A percentile compares a stretch with the other conserved stretches of the same genome.
phyloP scores from a whole-genome alignment of 495 filamentous ascomycete genomes.

The Trichoderma erinaceum region DNA sequence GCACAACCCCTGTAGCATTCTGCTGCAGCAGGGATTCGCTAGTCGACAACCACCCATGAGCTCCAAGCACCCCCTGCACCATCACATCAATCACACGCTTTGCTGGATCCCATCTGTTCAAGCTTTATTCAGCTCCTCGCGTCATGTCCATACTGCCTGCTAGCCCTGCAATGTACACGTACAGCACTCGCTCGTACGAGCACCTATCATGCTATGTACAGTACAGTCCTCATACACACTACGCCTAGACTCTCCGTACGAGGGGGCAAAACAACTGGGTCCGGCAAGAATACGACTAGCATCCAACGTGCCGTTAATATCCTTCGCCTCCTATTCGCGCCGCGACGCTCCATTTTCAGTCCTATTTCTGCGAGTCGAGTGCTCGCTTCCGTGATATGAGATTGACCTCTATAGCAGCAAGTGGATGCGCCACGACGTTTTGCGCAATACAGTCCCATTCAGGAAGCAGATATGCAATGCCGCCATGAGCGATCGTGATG shows the following conservation, averaged over 20 bases:
- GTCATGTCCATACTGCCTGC: neutral
- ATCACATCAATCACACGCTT: slow-evolving; percentile 13
- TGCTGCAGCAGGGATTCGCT: neutral
- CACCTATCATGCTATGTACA: too few relatives aligned
- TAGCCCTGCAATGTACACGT: neutral
- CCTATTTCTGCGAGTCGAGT: neutral
- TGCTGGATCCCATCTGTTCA: neutral
- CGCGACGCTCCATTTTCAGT: neutral
- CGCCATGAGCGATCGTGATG: too few relatives aligned
- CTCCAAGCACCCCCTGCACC: neutral
- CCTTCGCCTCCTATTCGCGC: slow-evolving; percentile 10
- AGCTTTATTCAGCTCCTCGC: slow-evolving; percentile 6
- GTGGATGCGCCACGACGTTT: neutral
- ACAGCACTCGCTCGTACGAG: neutral
- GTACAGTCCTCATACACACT: too few relatives aligned
- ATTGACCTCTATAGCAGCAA: neutral
- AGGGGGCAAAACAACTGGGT: neutral
- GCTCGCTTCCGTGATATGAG: neutral
- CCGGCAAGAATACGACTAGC: neutral
- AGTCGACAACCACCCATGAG: neutral
- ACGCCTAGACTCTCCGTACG: neutral
- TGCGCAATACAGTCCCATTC: too few relatives aligned
- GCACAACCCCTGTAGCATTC: neutral
- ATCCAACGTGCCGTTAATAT: slow-evolving; percentile 2
- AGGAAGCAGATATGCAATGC: neutral